Evolutionary conservation across 768 basidiomycete genomes (phyloP).

Genomic region (Crepidotus variabilis): DNA sequence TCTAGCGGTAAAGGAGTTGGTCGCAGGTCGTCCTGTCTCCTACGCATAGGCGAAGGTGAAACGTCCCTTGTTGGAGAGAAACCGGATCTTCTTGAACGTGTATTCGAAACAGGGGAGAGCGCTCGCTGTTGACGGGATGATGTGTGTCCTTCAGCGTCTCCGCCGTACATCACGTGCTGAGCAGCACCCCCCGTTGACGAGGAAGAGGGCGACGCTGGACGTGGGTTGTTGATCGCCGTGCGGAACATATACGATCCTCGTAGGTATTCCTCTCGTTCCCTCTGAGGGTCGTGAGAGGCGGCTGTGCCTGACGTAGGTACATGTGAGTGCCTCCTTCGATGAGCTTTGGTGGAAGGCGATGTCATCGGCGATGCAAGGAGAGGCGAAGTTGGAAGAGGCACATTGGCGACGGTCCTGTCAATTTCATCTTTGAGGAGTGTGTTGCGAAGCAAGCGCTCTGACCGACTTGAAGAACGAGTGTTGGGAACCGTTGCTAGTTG

Average conservation of each 20-base stretch:
- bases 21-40: not conserved
- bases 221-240: constrained; percentile 22
- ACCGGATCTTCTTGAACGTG: not conserved
- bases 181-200: not conserved
- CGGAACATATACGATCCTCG: constrained; percentile 29
- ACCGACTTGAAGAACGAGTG: constrained; percentile 42
- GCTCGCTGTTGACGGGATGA: not conserved
- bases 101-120: not conserved
- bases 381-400: constrained; percentile 1
- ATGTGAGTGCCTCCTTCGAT: constrained; percentile 28
- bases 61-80: not conserved
- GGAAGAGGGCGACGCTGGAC: constrained; percentile 16
- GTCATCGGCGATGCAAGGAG: not conserved
- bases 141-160: not conserved
- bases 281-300: not conserved
- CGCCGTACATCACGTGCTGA: not conserved
- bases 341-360: constrained; percentile 5
- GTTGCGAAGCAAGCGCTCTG: constrained; percentile 53
- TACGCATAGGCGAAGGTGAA: not conserved
- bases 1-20: not conserved
- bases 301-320: constrained; percentile 15
- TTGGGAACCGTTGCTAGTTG: constrained; percentile 13
- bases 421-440: constrained; percentile 46
- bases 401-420: constrained; percentile 26
- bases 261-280: constrained; percentile 15